Percentiles rank a stretch among this genome's conserved stretches.
phyloP scores from a whole-genome alignment of 169 alveolate genomes.

The Blepharisma undulans region DNA sequence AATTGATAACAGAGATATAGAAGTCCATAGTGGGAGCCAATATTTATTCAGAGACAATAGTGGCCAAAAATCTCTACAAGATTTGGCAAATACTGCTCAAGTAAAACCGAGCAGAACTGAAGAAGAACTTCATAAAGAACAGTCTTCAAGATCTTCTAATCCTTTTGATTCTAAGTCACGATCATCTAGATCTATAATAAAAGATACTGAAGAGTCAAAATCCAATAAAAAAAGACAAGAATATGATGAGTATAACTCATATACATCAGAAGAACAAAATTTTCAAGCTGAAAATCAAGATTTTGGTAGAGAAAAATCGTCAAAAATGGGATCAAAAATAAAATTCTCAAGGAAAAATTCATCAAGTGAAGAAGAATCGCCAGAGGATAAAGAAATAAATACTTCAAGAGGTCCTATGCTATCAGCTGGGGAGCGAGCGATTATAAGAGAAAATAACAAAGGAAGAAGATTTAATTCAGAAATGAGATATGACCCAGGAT shows the following conservation, averaged over 20 bases:
- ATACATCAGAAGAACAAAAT: not conserved
- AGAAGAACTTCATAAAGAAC: conserved; percentile 19
- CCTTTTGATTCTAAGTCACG: not conserved
- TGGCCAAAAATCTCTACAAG: conserved; percentile 15
- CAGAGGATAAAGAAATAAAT: not conserved
- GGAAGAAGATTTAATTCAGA: not conserved
- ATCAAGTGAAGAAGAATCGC: not conserved
- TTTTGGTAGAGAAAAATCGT: not conserved
- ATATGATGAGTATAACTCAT: not conserved
- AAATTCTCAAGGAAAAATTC: not conserved
- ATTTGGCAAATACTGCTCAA: not conserved
- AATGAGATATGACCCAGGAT: not conserved
- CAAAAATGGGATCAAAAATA: not conserved
- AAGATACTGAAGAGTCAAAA: not conserved
- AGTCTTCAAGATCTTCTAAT: not conserved
- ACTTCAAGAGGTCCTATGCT: not conserved
- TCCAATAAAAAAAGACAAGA: not conserved
- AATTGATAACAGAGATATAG: conserved; percentile 23
- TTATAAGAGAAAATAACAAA: not conserved
- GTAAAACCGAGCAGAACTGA: conserved; percentile 8
- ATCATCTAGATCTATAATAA: not conserved
- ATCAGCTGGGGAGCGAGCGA: not conserved
- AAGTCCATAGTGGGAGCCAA: conserved; percentile 27
- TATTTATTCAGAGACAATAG: conserved; percentile 14
- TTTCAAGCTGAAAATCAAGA: not conserved